phyloP scores from a whole-genome alignment of 768 basidiomycete genomes.

The Suillus fuscotomentosus region DNA sequence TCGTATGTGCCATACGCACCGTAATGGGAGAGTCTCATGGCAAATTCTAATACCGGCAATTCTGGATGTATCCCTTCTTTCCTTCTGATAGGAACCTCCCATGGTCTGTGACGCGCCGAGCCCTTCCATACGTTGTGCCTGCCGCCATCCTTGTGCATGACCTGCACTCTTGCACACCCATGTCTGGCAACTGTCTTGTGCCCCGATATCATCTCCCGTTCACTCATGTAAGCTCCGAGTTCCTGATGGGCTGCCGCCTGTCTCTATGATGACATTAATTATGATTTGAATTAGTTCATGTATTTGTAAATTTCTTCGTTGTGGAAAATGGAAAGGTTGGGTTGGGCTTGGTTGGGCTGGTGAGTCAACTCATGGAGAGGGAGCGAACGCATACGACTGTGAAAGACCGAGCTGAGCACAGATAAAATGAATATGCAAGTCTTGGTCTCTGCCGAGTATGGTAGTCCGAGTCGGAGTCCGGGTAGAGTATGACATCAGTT shows the following conservation, averaged over 20 bases:
- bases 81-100: not conserved
- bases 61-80: not conserved
- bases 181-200: not conserved
- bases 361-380: slow-evolving; percentile 17
- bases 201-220: too few relatives aligned
- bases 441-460: too few relatives aligned
- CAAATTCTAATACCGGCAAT: not conserved
- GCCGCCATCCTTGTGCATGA: too few relatives aligned
- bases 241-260: not conserved
- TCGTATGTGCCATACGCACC: not conserved
- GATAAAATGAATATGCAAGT: too few relatives aligned
- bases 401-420: slow-evolving; percentile 22
- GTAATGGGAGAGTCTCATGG: not conserved
- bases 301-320: slow-evolving; percentile 15
- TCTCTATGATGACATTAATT: not conserved
- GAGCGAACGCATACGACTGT: slow-evolving; percentile 19
- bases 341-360: slow-evolving; percentile 24
- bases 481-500: too few relatives aligned
- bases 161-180: too few relatives aligned
- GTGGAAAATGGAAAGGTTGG: slow-evolving; percentile 26
- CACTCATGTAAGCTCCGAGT: not conserved
- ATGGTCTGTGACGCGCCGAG: not conserved
- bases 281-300: too few relatives aligned
- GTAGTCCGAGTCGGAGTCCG: too few relatives aligned
- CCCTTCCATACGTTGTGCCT: too few relatives aligned